phyloP scores from a whole-genome alignment of 2,329 filamentous ascomycete genomes.

The Stemphylium lycopersici region DNA sequence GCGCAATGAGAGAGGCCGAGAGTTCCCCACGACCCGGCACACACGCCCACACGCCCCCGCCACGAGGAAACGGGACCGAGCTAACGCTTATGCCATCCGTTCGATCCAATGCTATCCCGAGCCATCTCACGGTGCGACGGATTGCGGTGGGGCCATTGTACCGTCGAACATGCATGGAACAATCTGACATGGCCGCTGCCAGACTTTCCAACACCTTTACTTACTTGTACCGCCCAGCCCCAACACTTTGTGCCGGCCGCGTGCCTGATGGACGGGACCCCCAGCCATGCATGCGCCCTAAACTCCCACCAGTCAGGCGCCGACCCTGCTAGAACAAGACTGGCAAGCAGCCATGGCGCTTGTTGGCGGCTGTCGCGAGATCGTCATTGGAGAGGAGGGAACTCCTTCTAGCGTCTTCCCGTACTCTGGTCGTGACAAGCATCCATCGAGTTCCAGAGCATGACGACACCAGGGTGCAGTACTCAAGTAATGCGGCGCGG shows the following conservation, averaged over 20 bases:
- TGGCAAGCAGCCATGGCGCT: slow-evolving; percentile 12
- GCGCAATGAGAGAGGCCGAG: slow-evolving; percentile 3
- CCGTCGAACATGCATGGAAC: slow-evolving; percentile 18
- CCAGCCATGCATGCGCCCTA: slow-evolving; percentile 2
- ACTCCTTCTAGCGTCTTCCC: slow-evolving; percentile 19
- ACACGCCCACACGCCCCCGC: slow-evolving; percentile 11
- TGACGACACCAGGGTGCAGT: neutral
- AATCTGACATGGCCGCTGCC: neutral
- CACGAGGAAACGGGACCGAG: slow-evolving; percentile 12
- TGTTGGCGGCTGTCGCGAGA: slow-evolving; percentile 10
- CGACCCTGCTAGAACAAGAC: slow-evolving; percentile 10
- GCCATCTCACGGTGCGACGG: neutral
- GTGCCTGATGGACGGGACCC: slow-evolving; percentile 1
- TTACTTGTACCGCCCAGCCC: neutral
- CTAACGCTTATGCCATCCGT: slow-evolving; percentile 11
- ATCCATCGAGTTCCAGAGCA: slow-evolving; percentile 5
- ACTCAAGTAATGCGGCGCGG: too few species aligned
- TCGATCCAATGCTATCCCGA: slow-evolving; percentile 3
- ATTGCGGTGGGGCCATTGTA: slow-evolving; percentile 4
- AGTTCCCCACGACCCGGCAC: slow-evolving; percentile 17
- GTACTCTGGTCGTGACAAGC: slow-evolving; percentile 11
- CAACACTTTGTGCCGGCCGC: neutral
- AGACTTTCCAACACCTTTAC: too few species aligned
- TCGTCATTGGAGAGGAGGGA: slow-evolving; percentile 1
- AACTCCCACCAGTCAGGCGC: slow-evolving; percentile 17